Base-by-base conservation (phyloP, 495 filamentous ascomycete species). In the Apiosordaria backusii region DNA sequence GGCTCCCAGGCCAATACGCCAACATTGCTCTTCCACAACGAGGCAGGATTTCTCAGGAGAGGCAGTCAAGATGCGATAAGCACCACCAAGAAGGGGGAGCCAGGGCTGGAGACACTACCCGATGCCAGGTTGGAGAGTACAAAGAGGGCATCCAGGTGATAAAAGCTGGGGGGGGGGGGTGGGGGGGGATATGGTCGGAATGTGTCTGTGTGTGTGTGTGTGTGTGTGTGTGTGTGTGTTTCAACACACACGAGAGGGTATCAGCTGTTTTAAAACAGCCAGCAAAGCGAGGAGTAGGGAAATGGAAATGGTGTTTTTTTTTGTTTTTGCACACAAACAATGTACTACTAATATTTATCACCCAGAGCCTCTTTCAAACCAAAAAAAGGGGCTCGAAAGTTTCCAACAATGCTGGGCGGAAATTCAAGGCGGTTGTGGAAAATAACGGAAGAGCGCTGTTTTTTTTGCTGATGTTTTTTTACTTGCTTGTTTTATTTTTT, bases 1-100 rank as follows among this genome's bases (percentile, higher is more conserved):
- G 85, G 86, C 62, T 87, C 84, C 70, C 86, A 87, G 65, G 80
- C 83, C 1, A 87, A 86, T 65, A 88, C 86, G 4, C 86, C 86
- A 18, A 88, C 85, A 1, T 65, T 75, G 9, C 70, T 76, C 16
- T 75, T 79, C 40, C 79, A 80, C 9, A 75, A 79, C 24, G 80
- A 78, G 27, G 65, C 73, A 3, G 74, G 74, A 10, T 63, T 74
- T 10, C 65, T 76, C 57, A 67, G 80, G 16, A 73, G 78, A 26
- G 77, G 74, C 6, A 84, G 81, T 60, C 74, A 79, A 54, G 81
- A 83, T 54, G 67, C 61, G 1, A 57, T 9, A 9, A 57, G 57
- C 16, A 22, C 58, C 7, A 9, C 59, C 21, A 78, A 75, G 21
- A 76, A 75, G 35, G 72, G 71, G 25, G 63, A 72, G 22, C 70